Conservation (phyloP, 106 monocot species). For the Acorus calamus region DNA sequence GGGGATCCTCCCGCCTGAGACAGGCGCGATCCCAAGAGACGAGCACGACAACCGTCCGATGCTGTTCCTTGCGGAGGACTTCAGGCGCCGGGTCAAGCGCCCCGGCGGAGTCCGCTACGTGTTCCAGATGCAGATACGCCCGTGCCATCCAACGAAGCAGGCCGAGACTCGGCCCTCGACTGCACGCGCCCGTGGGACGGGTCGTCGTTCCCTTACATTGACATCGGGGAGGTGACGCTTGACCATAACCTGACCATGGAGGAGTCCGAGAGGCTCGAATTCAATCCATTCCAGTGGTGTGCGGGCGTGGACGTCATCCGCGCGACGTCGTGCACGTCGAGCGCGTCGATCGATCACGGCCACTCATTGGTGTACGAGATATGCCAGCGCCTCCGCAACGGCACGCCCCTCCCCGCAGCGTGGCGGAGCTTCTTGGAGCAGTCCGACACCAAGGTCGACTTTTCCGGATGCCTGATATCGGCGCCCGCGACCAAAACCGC, state of each 20-base stretch:
- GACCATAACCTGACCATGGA: constrained; percentile 18
- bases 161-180: constrained; percentile 31
- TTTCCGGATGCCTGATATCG: constrained; percentile 30
- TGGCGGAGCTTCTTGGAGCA: constrained; percentile 44
- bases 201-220: constrained; percentile 24
- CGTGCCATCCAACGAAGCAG: constrained; percentile 13
- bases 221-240: constrained; percentile 34
- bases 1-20: constrained; percentile 45
- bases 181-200: constrained; percentile 50
- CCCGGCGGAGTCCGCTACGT: constrained; percentile 25
- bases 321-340: constrained; percentile 34
- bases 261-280: constrained; percentile 37
- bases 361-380: constrained; percentile 44
- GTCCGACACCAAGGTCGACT: constrained; percentile 32
- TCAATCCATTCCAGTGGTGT: constrained; percentile 35
- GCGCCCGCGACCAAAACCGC: background rate
- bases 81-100: constrained; percentile 21
- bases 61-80: constrained; percentile 53
- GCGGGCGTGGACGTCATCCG: constrained; percentile 29
- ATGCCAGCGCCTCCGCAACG: constrained; percentile 38
- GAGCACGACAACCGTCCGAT: constrained; percentile 33
- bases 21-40: constrained; percentile 42
- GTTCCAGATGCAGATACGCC: constrained; percentile 28
- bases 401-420: constrained; percentile 21
- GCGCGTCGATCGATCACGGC: constrained; percentile 46